Base-by-base conservation (phyloP, 1,284 basidiomycete genomes). In the Moesziomyces sp. region DNA sequence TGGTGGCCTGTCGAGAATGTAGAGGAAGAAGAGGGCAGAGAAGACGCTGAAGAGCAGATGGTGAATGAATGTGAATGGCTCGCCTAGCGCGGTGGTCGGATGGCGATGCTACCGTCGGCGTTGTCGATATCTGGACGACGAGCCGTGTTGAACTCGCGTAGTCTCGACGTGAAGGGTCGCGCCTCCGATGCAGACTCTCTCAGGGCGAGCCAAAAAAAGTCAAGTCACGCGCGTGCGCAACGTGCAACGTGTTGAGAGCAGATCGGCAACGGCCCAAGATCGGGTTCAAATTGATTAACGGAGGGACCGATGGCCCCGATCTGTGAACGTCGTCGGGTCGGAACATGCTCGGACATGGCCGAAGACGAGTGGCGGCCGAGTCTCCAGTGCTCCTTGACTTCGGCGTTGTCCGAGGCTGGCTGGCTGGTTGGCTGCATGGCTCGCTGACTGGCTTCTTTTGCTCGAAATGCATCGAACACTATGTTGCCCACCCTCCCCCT, bases 71-170 rank as follows among this genome's bases (percentile, higher is more conserved):
- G 38, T 40, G 38, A 18, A 18, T 3, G 38, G 11, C 38, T 18
- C 2, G 38, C 38, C 16, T 6, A 6, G 38, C 18, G 38, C 8
- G 14, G 16, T 16, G 3, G 16, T 40, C 4, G 16, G 38, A 14
- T 16, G 38, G 38, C 38, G 38, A 40, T 40, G 38, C 11, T 40
- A 40, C 38, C 38, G 38, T 2, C 38, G 38, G 16, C 38, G 14
- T 46, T 24, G 24, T 13, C 45, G 16, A 26, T 19, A 50, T 42
- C 18, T 50, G 30, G 23, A 35, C 43, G 55, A 45, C 26, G 55
- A 53, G 40, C 50, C 53, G 59, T 68, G 66, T 62, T 62, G 59
- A 24, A 58, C 28, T 62, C 52, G 52, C 59, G 48, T 58, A 45
- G 34, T 30, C 46, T 48, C 21, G 30, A 24, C 26, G 46, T 53